Evolutionary conservation across 306 rosid genomes (phyloP).

Genomic region (Casuarina cunninghamiana): DNA sequence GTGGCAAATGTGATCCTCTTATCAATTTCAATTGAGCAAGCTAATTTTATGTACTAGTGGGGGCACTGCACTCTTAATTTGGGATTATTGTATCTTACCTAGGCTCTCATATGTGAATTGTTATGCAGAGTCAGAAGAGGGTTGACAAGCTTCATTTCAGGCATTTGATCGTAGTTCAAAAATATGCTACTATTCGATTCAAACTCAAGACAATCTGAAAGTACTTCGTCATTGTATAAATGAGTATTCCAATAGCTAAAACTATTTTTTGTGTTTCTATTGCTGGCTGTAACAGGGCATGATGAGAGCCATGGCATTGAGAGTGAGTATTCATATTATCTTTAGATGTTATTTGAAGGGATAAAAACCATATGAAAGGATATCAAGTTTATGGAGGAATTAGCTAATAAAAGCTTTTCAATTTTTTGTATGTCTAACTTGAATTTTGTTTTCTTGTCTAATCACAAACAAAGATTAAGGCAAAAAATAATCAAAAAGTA

Average conservation of each 20-base stretch:
- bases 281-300: too few relatives aligned
- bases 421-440: too few relatives aligned
- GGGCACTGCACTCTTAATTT: neutral
- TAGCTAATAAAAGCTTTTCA: too few relatives aligned
- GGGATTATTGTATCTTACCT: neutral
- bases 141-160: constrained; percentile 28
- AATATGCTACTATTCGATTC: constrained; percentile 1
- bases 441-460: too few relatives aligned
- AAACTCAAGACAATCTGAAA: neutral
- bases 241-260: neutral
- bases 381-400: too few relatives aligned
- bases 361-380: too few relatives aligned
- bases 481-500: too few relatives aligned
- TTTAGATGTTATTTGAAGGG: too few relatives aligned
- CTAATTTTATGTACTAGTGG: neutral
- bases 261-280: neutral
- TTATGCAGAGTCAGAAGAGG: constrained; percentile 69
- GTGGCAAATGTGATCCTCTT: neutral
- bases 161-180: neutral
- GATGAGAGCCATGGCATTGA: too few relatives aligned
- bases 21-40: neutral
- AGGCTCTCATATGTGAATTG: constrained; percentile 26
- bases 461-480: too few relatives aligned
- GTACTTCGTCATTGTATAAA: neutral
- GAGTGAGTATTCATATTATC: too few relatives aligned